Base-by-base conservation (phyloP, 257 asterid genomes). In the Hygrophila difformis region DNA sequence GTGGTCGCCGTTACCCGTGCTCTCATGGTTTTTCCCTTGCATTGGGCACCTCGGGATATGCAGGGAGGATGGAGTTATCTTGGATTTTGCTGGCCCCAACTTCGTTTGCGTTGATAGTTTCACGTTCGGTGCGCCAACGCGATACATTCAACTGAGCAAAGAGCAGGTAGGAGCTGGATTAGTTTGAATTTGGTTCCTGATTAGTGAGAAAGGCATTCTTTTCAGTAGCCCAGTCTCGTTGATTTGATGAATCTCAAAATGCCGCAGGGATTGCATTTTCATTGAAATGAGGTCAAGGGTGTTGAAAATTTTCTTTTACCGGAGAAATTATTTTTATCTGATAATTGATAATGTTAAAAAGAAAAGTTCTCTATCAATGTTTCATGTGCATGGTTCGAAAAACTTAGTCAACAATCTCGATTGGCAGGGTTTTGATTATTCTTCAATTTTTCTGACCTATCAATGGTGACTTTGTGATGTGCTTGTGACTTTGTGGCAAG, bases 11-110 rank as follows among this genome's bases (percentile, higher is more conserved):
- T 93, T 85, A 37, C 96, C 96, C 8, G 73, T 89, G 53, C 12
- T 89, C 12, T 89, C 98, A 0, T 89, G 96, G 87, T 78, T 89
- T 64, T 41, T 75, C 52, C 96, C 96, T 16, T 80, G 78, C 57
- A 72, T 89, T 47, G 96, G 94, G 49, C 98, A 89, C 66, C 42
- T 89, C 23, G 98, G 98, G 23, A 72, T 85, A 33, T 82, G 98
- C 46, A 72, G 94, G 61, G 88, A 82, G 57, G 94, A 89, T 34
- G 98, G 98, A 1, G 92, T 89, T 46, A 79, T 85, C 49, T 47
- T 89, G 78, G 98, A 89, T 59, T 89, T 89, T 49, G 98, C 92
- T 0, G 94, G 96, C 47, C 96, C 96, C 1, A 89, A 85, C 61
- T 89, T 65, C 64, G 94, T 89, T 2, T 79, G 84, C 11, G 93